Conservation (phyloP, 2,329 filamentous ascomycete species). For the Nemania abortiva region DNA sequence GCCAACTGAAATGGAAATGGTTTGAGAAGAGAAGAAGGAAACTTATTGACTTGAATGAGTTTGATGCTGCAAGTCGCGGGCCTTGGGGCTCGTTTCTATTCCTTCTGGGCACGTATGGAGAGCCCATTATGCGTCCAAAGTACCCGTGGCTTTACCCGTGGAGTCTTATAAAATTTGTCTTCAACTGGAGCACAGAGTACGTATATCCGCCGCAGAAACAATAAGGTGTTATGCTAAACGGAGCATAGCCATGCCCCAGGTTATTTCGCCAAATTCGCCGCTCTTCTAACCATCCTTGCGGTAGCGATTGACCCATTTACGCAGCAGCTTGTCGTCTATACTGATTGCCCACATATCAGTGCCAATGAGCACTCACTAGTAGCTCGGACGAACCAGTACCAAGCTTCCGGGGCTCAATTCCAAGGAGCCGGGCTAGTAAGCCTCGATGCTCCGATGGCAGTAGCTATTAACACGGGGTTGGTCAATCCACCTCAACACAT, state of each 20-base stretch:
- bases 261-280: slow-evolving; percentile 22
- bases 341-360: too few species aligned
- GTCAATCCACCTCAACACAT: slow-evolving; percentile 12
- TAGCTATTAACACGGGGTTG: slow-evolving; percentile 12
- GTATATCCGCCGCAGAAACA: not conserved
- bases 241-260: not conserved
- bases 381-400: not conserved
- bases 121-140: too few species aligned
- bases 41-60: slow-evolving; percentile 9
- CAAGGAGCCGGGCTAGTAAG: not conserved
- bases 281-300: slow-evolving; percentile 25
- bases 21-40: not conserved
- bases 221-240: not conserved
- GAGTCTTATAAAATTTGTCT: not conserved
- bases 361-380: not conserved
- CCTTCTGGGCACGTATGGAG: not conserved
- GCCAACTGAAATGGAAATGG: slow-evolving; percentile 18
- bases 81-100: slow-evolving; percentile 14
- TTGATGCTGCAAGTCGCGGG: slow-evolving; percentile 13
- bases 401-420: too few species aligned
- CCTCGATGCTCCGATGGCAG: slow-evolving; percentile 6
- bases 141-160: too few species aligned
- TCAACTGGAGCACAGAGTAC: not conserved
- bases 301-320: slow-evolving; percentile 28
- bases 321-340: slow-evolving; percentile 24